A percentile compares a stretch with the other conserved stretches of the same genome.
Conservation (phyloP, 176 grass and related monocot genomes). For the Puya raimondii region DNA sequence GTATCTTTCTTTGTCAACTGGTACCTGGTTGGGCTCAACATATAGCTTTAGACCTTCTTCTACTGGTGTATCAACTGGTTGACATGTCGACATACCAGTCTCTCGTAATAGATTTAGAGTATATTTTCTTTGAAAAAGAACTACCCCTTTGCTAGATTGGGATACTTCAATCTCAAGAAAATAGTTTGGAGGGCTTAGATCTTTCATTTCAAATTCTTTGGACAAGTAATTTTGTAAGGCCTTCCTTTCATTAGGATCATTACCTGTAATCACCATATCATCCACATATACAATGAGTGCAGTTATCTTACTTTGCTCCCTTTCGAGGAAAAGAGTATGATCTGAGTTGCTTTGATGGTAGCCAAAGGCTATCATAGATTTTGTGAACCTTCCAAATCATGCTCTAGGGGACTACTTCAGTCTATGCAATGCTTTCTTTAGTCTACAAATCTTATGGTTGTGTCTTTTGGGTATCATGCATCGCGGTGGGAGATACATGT, state of each 20-base stretch:
- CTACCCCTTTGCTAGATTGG: not conserved
- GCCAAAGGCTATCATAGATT: not conserved
- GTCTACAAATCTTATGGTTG: slow-evolving; percentile 3
- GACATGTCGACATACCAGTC: not conserved
- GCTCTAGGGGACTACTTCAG: slow-evolving; percentile 10
- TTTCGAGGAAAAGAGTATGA: not conserved
- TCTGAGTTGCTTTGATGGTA: not conserved
- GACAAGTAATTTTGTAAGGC: not conserved
- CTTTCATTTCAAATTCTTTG: slow-evolving; percentile 8
- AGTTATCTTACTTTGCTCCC: not conserved
- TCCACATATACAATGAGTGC: not conserved
- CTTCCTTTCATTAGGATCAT: not conserved
- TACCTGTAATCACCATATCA: not conserved
- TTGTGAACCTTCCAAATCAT: slow-evolving; percentile 1
- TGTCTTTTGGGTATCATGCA: not conserved
- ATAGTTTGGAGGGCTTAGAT: not conserved
- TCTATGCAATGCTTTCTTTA: slow-evolving; percentile 9
- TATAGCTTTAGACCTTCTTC: slow-evolving; percentile 1
- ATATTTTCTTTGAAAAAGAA: slow-evolving; percentile 11
- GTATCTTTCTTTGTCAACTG: not conserved
- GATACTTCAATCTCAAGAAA: slow-evolving; percentile 13
- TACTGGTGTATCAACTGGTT: not conserved
- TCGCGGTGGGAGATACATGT: not conserved
- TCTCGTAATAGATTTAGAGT: slow-evolving; percentile 3
- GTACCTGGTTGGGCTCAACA: not conserved